Evolutionary conservation across 2,329 filamentous ascomycete genomes (phyloP).

Genomic region (Penicillium sp.): DNA sequence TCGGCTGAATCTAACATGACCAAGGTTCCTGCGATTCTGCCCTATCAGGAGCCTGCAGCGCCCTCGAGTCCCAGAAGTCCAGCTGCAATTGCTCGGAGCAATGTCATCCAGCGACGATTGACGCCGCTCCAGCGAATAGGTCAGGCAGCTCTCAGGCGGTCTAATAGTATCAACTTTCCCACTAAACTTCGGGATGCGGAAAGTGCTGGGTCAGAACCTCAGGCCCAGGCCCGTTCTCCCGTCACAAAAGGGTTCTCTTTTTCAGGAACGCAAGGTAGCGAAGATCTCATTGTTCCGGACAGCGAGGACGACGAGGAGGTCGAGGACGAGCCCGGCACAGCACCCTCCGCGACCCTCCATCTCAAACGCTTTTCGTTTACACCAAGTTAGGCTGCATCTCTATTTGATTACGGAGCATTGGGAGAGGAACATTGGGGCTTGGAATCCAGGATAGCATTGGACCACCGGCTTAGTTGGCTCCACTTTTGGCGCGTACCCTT

Average conservation of each 20-base stretch:
- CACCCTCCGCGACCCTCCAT: slow-evolving; percentile 25
- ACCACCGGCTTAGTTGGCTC: slow-evolving; percentile 3
- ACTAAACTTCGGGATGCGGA: slow-evolving; percentile 15
- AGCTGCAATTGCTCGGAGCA: slow-evolving; percentile 10
- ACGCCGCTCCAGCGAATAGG: slow-evolving; percentile 44
- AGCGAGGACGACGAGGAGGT: slow-evolving; percentile 47
- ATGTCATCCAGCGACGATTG: slow-evolving; percentile 22
- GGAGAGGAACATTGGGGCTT: slow-evolving; percentile 7
- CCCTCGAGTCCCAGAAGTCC: slow-evolving; percentile 14
- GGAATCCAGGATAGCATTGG: slow-evolving; percentile 11
- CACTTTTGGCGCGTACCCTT: slow-evolving; percentile 11
- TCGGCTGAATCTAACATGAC: slow-evolving; percentile 5
- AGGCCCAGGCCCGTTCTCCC: slow-evolving; percentile 1
- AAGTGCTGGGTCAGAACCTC: slow-evolving; percentile 6
- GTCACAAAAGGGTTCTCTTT: slow-evolving; percentile 1
- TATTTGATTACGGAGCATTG: slow-evolving; percentile 15
- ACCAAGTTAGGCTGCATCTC: slow-evolving; percentile 21
- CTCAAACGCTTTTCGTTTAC: slow-evolving; percentile 39
- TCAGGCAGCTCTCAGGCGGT: slow-evolving; percentile 39
- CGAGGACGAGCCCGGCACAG: slow-evolving; percentile 15
- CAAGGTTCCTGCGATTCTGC: slow-evolving; percentile 14
- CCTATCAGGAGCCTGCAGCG: slow-evolving; percentile 1
- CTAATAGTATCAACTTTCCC: slow-evolving; percentile 35
- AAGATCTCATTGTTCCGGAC: slow-evolving; percentile 51
- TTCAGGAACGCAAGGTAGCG: slow-evolving; percentile 42